These are phyloP conservation scores for Pyrenochaeta sp. DNA, from an alignment of 2,329 filamentous ascomycete genomes.

Conservation along the genomic window DNA sequence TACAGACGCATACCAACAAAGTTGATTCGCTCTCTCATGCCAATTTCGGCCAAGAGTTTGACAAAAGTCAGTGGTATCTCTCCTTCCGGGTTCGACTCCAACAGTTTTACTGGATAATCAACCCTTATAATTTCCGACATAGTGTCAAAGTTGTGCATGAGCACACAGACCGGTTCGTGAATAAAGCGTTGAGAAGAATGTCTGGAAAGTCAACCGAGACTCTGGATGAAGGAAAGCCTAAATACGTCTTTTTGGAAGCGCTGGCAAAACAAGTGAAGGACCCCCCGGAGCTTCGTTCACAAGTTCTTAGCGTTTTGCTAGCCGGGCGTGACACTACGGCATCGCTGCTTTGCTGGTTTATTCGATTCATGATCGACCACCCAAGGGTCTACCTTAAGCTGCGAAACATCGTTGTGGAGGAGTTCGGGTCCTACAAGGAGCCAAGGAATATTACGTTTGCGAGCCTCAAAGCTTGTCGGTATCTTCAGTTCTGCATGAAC, in stretches of 20 bases:
- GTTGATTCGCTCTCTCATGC: slow-evolving; percentile 33
- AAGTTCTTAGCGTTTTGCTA: slow-evolving; percentile 80
- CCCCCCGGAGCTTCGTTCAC: slow-evolving; percentile 75
- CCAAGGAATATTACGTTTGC: slow-evolving; percentile 52
- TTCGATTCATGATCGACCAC: slow-evolving; percentile 55
- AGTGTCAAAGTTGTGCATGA: slow-evolving; percentile 36
- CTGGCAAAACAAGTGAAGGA: slow-evolving; percentile 77
- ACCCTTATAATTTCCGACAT: slow-evolving; percentile 35
- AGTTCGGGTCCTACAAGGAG: slow-evolving; percentile 52
- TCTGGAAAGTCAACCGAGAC: slow-evolving; percentile 5
- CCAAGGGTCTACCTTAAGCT: slow-evolving; percentile 44
- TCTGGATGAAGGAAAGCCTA: slow-evolving; percentile 27
- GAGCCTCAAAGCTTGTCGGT: slow-evolving; percentile 39
- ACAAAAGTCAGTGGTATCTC: slow-evolving; percentile 26
- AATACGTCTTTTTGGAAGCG: slow-evolving; percentile 84
- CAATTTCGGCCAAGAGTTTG: no score
- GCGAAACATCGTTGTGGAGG: slow-evolving; percentile 43
- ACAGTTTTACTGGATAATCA: slow-evolving; percentile 40
- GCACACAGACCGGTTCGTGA: slow-evolving; percentile 38
- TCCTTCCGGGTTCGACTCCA: slow-evolving; percentile 31
- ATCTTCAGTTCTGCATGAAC: slow-evolving; percentile 43
- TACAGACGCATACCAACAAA: slow-evolving; percentile 22
- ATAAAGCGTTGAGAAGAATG: slow-evolving; percentile 27
- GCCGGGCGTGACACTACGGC: slow-evolving; percentile 90
- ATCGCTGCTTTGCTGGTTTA: slow-evolving; percentile 75